Evolutionary conservation across 2,329 filamentous ascomycete genomes (phyloP).

Genomic region (Colletotrichum destructivum): DNA sequence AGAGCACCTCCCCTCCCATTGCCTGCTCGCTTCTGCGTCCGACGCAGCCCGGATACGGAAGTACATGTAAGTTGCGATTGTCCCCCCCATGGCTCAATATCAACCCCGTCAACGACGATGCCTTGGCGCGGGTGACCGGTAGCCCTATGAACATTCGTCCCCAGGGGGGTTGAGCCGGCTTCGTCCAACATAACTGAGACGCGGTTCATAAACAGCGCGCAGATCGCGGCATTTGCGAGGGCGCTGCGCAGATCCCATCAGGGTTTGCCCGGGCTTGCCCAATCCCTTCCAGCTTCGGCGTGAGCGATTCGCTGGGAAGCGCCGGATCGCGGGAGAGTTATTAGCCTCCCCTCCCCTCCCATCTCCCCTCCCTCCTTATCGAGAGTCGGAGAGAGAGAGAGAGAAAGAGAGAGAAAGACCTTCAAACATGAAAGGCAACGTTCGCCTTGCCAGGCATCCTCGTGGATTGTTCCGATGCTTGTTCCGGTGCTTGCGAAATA

Average conservation of each 20-base stretch:
- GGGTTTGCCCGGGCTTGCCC: slow-evolving; percentile 10
- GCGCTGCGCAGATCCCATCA: slow-evolving; percentile 23
- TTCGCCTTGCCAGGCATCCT: slow-evolving; percentile 27
- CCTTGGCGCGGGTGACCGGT: neutral
- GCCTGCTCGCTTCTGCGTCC: too few species aligned
- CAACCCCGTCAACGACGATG: neutral
- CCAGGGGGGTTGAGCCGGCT: neutral
- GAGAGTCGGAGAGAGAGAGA: too few species aligned
- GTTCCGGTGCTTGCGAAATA: slow-evolving; percentile 10
- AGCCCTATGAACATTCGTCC: slow-evolving; percentile 22
- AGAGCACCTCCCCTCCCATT: too few species aligned
- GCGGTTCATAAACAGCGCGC: slow-evolving; percentile 3
- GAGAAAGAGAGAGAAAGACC: too few species aligned
- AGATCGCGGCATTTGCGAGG: slow-evolving; percentile 36
- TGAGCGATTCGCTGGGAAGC: slow-evolving; percentile 24
- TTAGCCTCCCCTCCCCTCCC: too few species aligned
- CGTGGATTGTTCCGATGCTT: neutral
- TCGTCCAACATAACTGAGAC: slow-evolving; percentile 31
- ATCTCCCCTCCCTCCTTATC: too few species aligned
- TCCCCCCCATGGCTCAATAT: neutral
- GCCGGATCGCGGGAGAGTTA: slow-evolving; percentile 6
- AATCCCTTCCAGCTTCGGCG: neutral
- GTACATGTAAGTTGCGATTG: too few species aligned
- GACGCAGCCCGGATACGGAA: too few species aligned
- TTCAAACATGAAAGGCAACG: neutral